A percentile compares a stretch with the other conserved stretches of the same genome.
phyloP scores from a whole-genome alignment of 345 rosid species.

The Camelina sativa region DNA sequence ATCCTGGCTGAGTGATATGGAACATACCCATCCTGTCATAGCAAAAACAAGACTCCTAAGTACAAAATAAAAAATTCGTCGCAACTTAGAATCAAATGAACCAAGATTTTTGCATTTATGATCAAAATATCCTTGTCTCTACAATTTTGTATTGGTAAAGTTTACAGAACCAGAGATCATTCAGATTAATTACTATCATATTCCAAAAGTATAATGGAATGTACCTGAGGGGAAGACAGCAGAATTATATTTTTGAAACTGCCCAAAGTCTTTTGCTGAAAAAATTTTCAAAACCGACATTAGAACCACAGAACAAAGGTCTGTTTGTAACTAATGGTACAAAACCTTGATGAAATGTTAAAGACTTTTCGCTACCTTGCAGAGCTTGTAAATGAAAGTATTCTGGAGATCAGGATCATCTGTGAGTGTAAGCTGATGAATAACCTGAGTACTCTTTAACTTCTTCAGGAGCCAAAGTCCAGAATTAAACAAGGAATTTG shows the following conservation, averaged over 20 bases:
- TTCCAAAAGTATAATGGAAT: not conserved
- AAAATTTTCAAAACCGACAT: conserved; percentile 24
- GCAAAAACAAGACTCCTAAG: conserved; percentile 10
- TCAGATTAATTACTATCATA: not conserved
- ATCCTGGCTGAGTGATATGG: conserved; percentile 97
- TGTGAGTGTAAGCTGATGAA: conserved; percentile 97
- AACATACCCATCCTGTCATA: conserved; percentile 88
- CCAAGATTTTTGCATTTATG: not conserved
- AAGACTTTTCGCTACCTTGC: conserved; percentile 56
- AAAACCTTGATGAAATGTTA: conserved; percentile 1
- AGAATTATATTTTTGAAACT: conserved; percentile 79
- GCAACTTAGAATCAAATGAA: conserved; percentile 10
- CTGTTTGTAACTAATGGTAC: not conserved
- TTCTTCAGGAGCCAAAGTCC: conserved; percentile 97
- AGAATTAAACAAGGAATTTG: conserved; percentile 94
- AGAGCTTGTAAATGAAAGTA: conserved; percentile 84
- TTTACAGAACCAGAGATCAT: not conserved
- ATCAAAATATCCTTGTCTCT: conserved; percentile 3
- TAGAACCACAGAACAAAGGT: conserved; percentile 3
- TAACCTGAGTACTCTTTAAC: conserved; percentile 84
- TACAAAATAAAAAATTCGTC: not conserved
- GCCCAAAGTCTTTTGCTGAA: conserved; percentile 89
- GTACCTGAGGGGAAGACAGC: conserved; percentile 95
- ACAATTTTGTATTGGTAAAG: not conserved
- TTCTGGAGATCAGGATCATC: conserved; percentile 84